Base-by-base conservation (phyloP, 768 basidiomycete genomes). In the Amanita subjunquillea region DNA sequence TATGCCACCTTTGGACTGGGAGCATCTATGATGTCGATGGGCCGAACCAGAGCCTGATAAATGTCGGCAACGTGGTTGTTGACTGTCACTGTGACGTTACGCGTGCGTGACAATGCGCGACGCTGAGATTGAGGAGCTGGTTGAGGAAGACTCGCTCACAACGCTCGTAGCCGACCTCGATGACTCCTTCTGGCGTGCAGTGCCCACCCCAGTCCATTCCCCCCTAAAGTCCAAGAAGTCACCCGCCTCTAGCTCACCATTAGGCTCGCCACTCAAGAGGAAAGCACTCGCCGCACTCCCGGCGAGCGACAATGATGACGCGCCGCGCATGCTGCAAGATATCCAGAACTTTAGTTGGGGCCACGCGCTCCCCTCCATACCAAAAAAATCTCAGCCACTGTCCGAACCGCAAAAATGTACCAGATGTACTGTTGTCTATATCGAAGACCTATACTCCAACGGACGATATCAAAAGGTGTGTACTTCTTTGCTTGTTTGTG, bases 401-500 rank as follows among this genome's bases (percentile, higher is more conserved):
- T 27, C 20, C 27, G 45, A 50, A 13, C 23, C 6, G 13, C 32
- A n/a, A 6, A 6, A 46, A 23, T 79, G 70, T 58, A 77, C 77
- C 10, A 74, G 87, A 22, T 87, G 85, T 58, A 58, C 69, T 4
- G 79, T 87, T 25, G 70, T 76, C 55, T 57, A 62, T 3, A 67
- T 87, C 2, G 57, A 64, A 8, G 72, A 76, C 13, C 56, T 57
- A n/a, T 62, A 59, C 4, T 55, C 58, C 22, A 53, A 62, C 37
- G 62, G 61, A 8, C 60, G 65, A 25, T 63, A 65, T 48, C 65
- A 75, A 52, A 80, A 79, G 68, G 79, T 76, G 54, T 42, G 62
- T 50, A 7, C 38, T 29, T 49, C 57, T 15, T n/a, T 29, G 22
- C 30, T 51, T 17, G 30, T 34, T 29, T 27, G 7, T 23, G 27